Conservation (phyloP, 1,284 basidiomycete genomes). For the Marasmius tenuissimus region DNA sequence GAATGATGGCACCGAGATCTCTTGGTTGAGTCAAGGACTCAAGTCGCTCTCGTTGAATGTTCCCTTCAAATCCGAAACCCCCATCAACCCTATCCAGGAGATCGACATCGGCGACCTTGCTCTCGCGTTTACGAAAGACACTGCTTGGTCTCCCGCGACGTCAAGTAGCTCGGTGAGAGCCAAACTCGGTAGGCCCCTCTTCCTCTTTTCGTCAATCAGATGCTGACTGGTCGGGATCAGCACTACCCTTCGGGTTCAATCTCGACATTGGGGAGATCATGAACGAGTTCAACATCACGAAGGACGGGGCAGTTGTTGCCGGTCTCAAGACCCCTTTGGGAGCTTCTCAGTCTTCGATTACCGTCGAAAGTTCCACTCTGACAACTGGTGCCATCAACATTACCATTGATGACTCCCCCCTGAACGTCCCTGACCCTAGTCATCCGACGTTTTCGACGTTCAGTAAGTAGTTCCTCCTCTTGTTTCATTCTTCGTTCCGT, state of each 20-base stretch:
- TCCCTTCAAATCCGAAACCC: slow-evolving; percentile 53
- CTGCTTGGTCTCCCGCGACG: slow-evolving; percentile 60
- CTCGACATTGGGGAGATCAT: slow-evolving; percentile 65
- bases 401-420: slow-evolving; percentile 54
- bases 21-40: slow-evolving; percentile 71
- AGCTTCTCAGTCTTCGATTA: slow-evolving; percentile 57
- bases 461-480: slow-evolving; percentile 37
- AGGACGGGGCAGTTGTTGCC: slow-evolving; percentile 50
- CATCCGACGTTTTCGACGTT: slow-evolving; percentile 57
- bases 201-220: not conserved
- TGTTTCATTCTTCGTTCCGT: not conserved
- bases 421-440: slow-evolving; percentile 50
- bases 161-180: slow-evolving; percentile 64
- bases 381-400: slow-evolving; percentile 72
- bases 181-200: slow-evolving; percentile 41
- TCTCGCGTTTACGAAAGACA: slow-evolving; percentile 55
- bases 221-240: slow-evolving; percentile 29
- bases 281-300: slow-evolving; percentile 66
- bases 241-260: slow-evolving; percentile 77
- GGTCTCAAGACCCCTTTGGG: slow-evolving; percentile 60
- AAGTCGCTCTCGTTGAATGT: slow-evolving; percentile 55
- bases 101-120: slow-evolving; percentile 68
- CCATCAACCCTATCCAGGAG: slow-evolving; percentile 67
- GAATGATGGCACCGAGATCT: slow-evolving; percentile 53
- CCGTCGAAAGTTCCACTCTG: slow-evolving; percentile 49